Conservation (phyloP, 352 stramenopile species). For the Ophiocytium majus region DNA sequence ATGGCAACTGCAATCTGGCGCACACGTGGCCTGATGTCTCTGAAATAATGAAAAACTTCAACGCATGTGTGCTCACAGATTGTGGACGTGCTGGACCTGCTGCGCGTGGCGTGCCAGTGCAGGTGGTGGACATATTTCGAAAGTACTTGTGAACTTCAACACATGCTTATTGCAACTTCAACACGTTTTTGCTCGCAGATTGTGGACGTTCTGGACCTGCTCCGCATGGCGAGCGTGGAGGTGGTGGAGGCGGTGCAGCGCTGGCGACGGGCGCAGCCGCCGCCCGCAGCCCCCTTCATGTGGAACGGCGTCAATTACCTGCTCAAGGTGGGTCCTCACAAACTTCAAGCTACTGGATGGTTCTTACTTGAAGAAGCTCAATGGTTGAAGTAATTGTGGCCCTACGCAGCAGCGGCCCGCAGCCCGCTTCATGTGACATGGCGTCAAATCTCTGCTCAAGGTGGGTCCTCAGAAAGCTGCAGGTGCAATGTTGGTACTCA, state of each 20-base stretch:
- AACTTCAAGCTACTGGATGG: no score
- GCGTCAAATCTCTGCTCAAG: no score
- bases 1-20: neutral
- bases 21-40: neutral
- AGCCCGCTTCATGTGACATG: no score
- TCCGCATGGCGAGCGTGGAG: constrained; percentile 78
- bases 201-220: constrained; percentile 75
- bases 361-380: no score
- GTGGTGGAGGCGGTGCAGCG: constrained; percentile 72
- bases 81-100: neutral
- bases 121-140: no score
- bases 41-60: neutral
- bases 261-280: constrained; percentile 66
- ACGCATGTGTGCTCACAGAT: neutral
- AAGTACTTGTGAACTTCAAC: no score
- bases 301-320: constrained; percentile 88
- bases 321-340: constrained; percentile 70
- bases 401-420: no score
- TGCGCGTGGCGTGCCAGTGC: neutral
- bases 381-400: no score
- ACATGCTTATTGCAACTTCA: neutral
- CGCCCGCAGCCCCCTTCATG: constrained; percentile 62
- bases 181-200: constrained; percentile 27
- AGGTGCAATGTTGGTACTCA: no score
- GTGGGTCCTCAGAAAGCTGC: no score